These are phyloP conservation scores for Symmetrospora coprosmae DNA, from an alignment of 768 basidiomycete species.

Conservation along the genomic window DNA sequence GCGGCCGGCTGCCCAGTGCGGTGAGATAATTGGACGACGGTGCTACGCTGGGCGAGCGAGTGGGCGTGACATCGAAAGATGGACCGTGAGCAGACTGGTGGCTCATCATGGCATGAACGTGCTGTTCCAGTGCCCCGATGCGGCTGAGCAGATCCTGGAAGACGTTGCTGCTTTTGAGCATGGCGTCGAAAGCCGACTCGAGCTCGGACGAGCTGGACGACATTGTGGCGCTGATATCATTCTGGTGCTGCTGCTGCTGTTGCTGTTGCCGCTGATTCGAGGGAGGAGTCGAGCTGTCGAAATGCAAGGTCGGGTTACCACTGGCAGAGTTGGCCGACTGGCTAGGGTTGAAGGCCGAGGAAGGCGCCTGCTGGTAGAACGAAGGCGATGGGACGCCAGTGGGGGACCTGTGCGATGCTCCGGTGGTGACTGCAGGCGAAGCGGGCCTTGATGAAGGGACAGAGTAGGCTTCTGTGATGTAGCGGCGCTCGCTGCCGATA, in stretches of 20 bases:
- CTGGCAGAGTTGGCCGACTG: too few species aligned
- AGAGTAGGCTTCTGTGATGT: constrained; percentile 12
- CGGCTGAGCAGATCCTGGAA: constrained; percentile 14
- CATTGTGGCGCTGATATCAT: background rate
- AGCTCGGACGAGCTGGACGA: constrained; percentile 13
- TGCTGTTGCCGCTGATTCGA: background rate
- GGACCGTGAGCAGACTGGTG: background rate
- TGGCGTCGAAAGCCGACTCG: constrained; percentile 17
- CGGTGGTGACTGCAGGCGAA: constrained; percentile 5
- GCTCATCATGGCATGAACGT: background rate
- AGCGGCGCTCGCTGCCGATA: constrained; percentile 6
- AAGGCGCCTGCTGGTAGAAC: background rate
- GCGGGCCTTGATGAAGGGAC: constrained; percentile 13
- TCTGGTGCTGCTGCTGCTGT: background rate
- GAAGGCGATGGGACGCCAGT: background rate
- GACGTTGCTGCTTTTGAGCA: background rate
- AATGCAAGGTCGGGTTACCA: too few species aligned
- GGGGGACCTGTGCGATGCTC: too few species aligned
- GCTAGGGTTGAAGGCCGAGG: background rate
- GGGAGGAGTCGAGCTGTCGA: background rate
- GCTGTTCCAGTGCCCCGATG: background rate
- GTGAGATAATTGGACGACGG: background rate
- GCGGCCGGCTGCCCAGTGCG: constrained; percentile 9
- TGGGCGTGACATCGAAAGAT: constrained; percentile 13
- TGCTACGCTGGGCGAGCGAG: constrained; percentile 17